Base-by-base conservation (phyloP, 179 eudicot genomes). In the Spinacia oleracea region DNA sequence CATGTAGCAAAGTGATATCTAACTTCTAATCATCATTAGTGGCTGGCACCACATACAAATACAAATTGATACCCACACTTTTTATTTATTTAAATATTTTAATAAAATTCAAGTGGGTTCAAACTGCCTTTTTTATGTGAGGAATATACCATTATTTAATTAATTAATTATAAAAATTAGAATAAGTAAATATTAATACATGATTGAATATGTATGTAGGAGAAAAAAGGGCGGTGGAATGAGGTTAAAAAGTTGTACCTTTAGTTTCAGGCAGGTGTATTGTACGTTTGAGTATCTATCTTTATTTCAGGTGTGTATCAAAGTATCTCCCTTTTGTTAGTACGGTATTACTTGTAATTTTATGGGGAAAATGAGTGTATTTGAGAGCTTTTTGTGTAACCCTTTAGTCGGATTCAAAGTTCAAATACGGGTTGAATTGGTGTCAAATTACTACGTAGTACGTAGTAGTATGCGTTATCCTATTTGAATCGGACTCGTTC, bases 1-100 rank as follows among this genome's bases (percentile, higher is more conserved):
- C 81, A 77, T 81, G 51, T 72, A 64, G 77, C 77, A 77, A 77
- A 76, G 78, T 77, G 62, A 77, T 81, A 76, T 81, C 80, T 72
- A 63, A 81, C 72, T 71, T 71, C 73, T 80, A 75, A 75, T 80
- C 79, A 80, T 80, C n/a, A 75, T 68, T 31, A 75, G 74, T 68
- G 75, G 83, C 75, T 74, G 78, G 74, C 74, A 80, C 59, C 79
- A 80, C 60, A 60, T 29, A 40, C n/a, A 29, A n/a, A n/a, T n/a
- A n/a, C n/a, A n/a, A n/a, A 45, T 32, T 58, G 38, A 75, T 80
- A 15, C 75, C 71, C 83, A 32, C 31, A 53, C 6, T n/a, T 45
- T 32, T 45, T 25, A n/a, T n/a, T n/a, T 14, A 18, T 34, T 25
- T 23, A 40, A 5, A 42, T 31, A 5, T 38, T 25, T 42, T 9